phyloP scores from a whole-genome alignment of 2,329 filamentous ascomycete genomes.

The Monosporascus sp. region DNA sequence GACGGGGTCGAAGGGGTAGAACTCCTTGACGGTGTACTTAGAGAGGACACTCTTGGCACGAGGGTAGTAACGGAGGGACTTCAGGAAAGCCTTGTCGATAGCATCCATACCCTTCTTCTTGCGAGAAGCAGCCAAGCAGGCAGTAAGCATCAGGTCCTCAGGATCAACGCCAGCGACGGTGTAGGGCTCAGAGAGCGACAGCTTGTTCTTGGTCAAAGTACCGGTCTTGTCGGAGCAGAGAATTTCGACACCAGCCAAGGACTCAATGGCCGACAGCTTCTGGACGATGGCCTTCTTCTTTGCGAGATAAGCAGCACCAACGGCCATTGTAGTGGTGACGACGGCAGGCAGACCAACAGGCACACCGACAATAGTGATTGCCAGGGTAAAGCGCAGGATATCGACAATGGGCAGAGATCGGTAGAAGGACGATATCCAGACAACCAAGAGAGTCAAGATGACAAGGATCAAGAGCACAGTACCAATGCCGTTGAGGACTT shows the following conservation, averaged over 20 bases:
- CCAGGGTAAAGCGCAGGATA: constrained; percentile 80
- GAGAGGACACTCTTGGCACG: constrained; percentile 72
- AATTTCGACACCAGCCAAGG: constrained; percentile 86
- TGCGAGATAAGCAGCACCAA: constrained; percentile 84
- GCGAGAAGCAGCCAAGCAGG: constrained; percentile 81
- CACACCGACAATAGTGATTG: constrained; percentile 87
- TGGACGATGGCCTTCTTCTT: constrained; percentile 92
- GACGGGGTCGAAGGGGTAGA: constrained; percentile 85
- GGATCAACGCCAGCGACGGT: constrained; percentile 75
- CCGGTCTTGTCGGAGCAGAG: constrained; percentile 94
- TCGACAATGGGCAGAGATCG: constrained; percentile 73
- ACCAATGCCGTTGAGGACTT: constrained; percentile 83
- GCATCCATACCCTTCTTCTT: constrained; percentile 96
- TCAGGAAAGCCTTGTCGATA: constrained; percentile 92
- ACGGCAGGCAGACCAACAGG: constrained; percentile 90
- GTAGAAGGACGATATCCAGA: constrained; percentile 87
- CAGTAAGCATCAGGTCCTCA: constrained; percentile 88
- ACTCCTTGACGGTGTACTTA: constrained; percentile 80
- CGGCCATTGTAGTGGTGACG: constrained; percentile 92
- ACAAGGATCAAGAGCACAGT: constrained; percentile 75
- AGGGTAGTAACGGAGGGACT: constrained; percentile 76
- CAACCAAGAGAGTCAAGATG: constrained; percentile 70
- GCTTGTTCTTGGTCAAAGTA: constrained; percentile 91
- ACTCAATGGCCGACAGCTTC: constrained; percentile 88
- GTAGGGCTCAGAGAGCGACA: constrained; percentile 80